Conservation (phyloP, 1,284 basidiomycete species). For the Austroboletus niveus region DNA sequence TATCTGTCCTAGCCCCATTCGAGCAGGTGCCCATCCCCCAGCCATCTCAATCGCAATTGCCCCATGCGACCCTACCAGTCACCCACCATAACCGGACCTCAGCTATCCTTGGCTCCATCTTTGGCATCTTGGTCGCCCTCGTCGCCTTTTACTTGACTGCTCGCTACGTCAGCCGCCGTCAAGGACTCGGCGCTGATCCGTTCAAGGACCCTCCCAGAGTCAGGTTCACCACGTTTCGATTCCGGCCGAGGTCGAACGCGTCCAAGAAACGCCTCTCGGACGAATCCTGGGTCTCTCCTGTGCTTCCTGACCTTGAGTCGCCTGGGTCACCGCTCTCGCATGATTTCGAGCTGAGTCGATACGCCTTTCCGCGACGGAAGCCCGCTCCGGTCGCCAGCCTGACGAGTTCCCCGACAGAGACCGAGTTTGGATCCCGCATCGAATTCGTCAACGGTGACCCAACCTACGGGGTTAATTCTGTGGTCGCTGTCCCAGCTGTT, state of each 20-base stretch:
- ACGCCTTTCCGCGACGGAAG: slow-evolving; percentile 13
- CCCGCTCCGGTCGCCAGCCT: slow-evolving; percentile 21
- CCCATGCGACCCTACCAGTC: slow-evolving; percentile 14
- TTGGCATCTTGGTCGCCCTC: slow-evolving; percentile 15
- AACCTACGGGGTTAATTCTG: not conserved
- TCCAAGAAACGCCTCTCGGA: slow-evolving; percentile 25
- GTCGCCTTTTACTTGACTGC: slow-evolving; percentile 2
- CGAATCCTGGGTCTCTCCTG: slow-evolving; percentile 29
- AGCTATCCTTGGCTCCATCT: slow-evolving; percentile 13
- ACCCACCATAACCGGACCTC: slow-evolving; percentile 5
- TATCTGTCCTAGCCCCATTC: slow-evolving; percentile 18
- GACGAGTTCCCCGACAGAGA: slow-evolving; percentile 19
- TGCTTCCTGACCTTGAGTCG: slow-evolving; percentile 6
- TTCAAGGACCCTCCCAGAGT: slow-evolving; percentile 17
- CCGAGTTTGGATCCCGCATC: slow-evolving; percentile 19
- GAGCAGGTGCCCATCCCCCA: slow-evolving; percentile 6
- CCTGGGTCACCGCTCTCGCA: slow-evolving; percentile 10
- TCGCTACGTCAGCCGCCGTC: slow-evolving; percentile 13
- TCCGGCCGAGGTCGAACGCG: not conserved
- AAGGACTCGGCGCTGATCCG: slow-evolving; percentile 4
- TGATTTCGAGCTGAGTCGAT: slow-evolving; percentile 13
- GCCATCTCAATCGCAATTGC: slow-evolving; percentile 9
- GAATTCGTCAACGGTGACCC: not conserved
- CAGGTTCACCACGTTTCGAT: slow-evolving; percentile 9
- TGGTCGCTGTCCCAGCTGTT: slow-evolving; percentile 9